Base-by-base conservation (phyloP, 371 early-diverging fungal genomes). In the Dichotomocladium elegans region DNA sequence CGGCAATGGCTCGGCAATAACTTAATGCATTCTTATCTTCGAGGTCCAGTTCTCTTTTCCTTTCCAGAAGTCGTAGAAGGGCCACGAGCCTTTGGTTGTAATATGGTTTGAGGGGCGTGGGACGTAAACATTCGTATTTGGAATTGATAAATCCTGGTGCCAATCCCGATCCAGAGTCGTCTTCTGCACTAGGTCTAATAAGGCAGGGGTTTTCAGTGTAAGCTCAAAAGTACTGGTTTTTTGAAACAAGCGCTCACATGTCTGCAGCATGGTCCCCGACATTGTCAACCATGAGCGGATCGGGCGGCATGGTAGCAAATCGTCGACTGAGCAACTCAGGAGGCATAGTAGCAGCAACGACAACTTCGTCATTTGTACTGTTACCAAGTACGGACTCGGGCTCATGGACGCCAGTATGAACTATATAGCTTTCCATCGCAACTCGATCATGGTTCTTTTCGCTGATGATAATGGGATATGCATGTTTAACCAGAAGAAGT, bases 1-100 rank as follows among this genome's bases (percentile, higher is more conserved):
- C 81, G 11, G 79, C 64, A 50, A 81, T 73, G 14, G 77, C 77
- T 34, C 66, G 67, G 3, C 75, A 54, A 51, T 78, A 81, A 17
- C 70, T 69, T 28, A 79, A 45, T 17, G 79, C 67, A 53, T 56
- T 76, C 28, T 59, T 58, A 30, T 50, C 53, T 52, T 81, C 72
- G 41, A 55, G 52, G 33, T 65, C 57, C 9, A 77, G 3, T 19
- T 66, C 61, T 8, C 81, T 51, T 24, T 67, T 51, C 34, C 53
- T 49, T 63, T 77, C 77, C 14, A 81, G 34, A 15, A 77, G 33
- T 15, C 58, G 43, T 3, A 81, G 57, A 4, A 69, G 51, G 2
- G 53, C 57, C 8, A 79, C 51, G 2, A 81, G 59, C 27, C 63
- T 55, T 46, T 58, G 55, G 46, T 81, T 77, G 40, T 58, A 55